Percentiles rank a stretch among this genome's conserved stretches.
These are phyloP conservation scores for Acanthamoeba divionensis DNA, from an alignment of 208 protist species.

Conservation along the genomic window DNA sequence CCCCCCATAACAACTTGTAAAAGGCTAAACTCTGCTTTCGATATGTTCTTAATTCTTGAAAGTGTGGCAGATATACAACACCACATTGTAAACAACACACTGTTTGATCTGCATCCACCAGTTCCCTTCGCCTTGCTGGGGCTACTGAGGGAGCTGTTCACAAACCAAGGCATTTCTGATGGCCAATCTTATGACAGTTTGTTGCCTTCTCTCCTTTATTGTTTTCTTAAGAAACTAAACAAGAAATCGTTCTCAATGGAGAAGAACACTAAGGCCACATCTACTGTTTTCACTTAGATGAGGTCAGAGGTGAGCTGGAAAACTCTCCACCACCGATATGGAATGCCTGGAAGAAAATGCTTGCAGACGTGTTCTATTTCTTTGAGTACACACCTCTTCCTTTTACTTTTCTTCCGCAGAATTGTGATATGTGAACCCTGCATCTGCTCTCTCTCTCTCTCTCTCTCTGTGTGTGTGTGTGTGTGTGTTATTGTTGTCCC, in stretches of 20 bases:
- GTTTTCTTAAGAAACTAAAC: background rate
- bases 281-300: background rate
- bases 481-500: no score
- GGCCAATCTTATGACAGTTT: background rate
- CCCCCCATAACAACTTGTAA: no score
- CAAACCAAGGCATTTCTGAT: background rate
- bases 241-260: background rate
- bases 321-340: background rate
- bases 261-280: background rate
- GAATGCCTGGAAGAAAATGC: background rate
- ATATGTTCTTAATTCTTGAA: background rate
- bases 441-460: background rate
- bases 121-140: background rate
- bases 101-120: background rate
- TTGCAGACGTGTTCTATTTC: slow-evolving; percentile 12
- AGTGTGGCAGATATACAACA: background rate
- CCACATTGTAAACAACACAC: background rate
- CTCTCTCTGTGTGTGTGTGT: no score
- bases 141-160: background rate
- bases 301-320: background rate
- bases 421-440: background rate
- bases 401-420: background rate
- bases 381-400: no score
- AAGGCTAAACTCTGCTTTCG: background rate
- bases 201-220: background rate